Percentiles rank a stretch among this genome's conserved stretches.
These are phyloP conservation scores for Salix brachista DNA, from an alignment of 345 rosid species.

Conservation along the genomic window DNA sequence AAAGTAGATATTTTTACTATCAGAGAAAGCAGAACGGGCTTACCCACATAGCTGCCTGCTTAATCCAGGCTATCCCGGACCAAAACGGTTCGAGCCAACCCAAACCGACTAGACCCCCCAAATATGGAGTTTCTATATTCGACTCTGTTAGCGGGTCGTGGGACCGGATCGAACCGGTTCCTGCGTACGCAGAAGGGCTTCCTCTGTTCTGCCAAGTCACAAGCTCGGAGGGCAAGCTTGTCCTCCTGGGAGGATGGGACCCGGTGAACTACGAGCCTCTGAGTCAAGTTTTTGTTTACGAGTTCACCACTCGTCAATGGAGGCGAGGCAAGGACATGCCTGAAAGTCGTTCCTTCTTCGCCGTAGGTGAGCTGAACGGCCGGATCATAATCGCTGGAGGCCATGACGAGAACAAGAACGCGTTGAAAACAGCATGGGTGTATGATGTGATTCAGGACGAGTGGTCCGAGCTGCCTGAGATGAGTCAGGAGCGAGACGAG, in stretches of 20 bases:
- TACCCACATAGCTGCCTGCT: conserved; percentile 50
- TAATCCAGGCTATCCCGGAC: conserved; percentile 36
- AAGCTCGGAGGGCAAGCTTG: conserved; percentile 52
- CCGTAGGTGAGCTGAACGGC: conserved; percentile 36
- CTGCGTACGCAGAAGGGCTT: conserved; percentile 45
- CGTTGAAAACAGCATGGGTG: conserved; percentile 53
- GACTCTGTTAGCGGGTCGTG: conserved; percentile 40
- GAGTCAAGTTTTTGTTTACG: conserved; percentile 48
- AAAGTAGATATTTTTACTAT: conserved; percentile 40
- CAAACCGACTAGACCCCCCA: conserved; percentile 30
- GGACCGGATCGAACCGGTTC: conserved; percentile 42
- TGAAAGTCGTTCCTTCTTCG: conserved; percentile 51
- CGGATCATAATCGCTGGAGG: conserved; percentile 53
- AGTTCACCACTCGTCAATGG: conserved; percentile 47
- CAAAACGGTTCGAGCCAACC: neutral
- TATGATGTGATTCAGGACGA: conserved; percentile 48
- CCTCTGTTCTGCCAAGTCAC: conserved; percentile 59
- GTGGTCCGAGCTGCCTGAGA: conserved; percentile 49
- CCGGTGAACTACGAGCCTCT: conserved; percentile 51
- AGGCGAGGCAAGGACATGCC: conserved; percentile 53
- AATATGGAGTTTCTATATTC: conserved; percentile 37
- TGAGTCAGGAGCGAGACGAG: conserved; percentile 66
- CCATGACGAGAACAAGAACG: conserved; percentile 66
- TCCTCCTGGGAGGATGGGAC: conserved; percentile 72
- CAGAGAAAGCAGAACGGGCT: conserved; percentile 37